phyloP scores from a whole-genome alignment of 1,284 basidiomycete genomes.

The Salmacisia buchloeana region DNA sequence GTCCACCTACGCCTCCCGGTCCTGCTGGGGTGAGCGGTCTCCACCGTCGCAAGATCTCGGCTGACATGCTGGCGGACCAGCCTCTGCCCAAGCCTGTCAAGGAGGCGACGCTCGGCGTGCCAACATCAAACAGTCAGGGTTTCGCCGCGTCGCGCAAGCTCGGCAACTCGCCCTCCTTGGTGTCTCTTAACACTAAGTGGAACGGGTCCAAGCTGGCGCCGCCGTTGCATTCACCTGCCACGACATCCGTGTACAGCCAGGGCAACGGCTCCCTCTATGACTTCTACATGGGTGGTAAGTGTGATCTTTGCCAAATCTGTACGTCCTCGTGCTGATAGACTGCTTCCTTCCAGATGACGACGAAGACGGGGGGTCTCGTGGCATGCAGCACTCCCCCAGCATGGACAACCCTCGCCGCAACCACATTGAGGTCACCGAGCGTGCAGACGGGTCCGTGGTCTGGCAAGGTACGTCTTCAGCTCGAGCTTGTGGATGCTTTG shows the following conservation, averaged over 20 bases:
- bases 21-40: constrained; percentile 13
- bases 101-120: not conserved
- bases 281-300: constrained; percentile 8
- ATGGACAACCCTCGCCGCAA: constrained; percentile 3
- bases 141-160: not conserved
- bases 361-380: not conserved
- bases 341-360: not conserved
- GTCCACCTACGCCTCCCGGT: constrained; percentile 18
- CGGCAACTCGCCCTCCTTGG: not conserved
- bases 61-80: constrained; percentile 11
- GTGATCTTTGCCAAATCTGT: not conserved
- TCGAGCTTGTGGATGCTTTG: no score
- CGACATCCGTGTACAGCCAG: not conserved
- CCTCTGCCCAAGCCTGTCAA: constrained; percentile 8
- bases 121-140: not conserved
- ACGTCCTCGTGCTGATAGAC: not conserved
- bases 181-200: not conserved
- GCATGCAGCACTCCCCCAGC: not conserved
- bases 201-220: not conserved
- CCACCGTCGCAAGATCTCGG: constrained; percentile 15
- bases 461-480: constrained; percentile 24
- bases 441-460: constrained; percentile 39
- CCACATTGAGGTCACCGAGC: constrained; percentile 43
- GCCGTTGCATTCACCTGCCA: not conserved
- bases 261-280: constrained; percentile 8